Base-by-base conservation (phyloP, 169 alveolate species). In the Plasmodium gonderi region DNA sequence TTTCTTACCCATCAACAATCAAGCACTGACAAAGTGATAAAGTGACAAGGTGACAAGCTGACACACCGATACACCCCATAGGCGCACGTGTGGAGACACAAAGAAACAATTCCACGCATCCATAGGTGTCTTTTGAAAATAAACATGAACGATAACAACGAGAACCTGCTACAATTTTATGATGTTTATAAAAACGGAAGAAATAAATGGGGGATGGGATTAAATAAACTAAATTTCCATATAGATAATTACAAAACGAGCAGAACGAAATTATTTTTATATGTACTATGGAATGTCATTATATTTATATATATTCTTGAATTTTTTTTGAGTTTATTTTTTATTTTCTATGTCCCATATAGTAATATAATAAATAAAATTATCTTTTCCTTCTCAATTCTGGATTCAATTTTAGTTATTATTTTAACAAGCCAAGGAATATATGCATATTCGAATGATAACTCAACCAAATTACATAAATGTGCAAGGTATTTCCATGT, bases 391-490 rank as follows among this genome's bases (percentile, higher is more conserved):
- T 87, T 87, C 31, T 87, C 93, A 8, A 77, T 77, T 33, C 8
- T 54, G 31, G 93, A 87, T 75, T 51, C 49, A 1, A 76, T 76
- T 38, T 14, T 77, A 23, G 90, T 87, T 75, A 36, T 87, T 31
- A 60, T 87, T 9, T 76, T 87, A 79, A 76, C 93, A 38, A 36
- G 44, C 68, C 45, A 44, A 76, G 47, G 75, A 9, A 14, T 76
- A 31, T 67, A 87, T 87, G 93, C 90, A 11, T 87, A 87, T 79
- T 36, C 90, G 1, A 33, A 87, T 54, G 93, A 87, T 40, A 87
- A 60, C 9, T 76, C 90, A 8, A 51, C 2, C 14, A 17, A 60
- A 29, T 47, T 87, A 76, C 89, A 87, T 4, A 87, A 36, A 45
- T 54, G 79, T 67, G 87, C 80, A 3, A 51, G 47, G 47, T 76